Evolutionary conservation across 768 basidiomycete genomes (phyloP), one percentile per base, ranked within the genome.

Genomic region (Naganishia kalamii): DNA sequence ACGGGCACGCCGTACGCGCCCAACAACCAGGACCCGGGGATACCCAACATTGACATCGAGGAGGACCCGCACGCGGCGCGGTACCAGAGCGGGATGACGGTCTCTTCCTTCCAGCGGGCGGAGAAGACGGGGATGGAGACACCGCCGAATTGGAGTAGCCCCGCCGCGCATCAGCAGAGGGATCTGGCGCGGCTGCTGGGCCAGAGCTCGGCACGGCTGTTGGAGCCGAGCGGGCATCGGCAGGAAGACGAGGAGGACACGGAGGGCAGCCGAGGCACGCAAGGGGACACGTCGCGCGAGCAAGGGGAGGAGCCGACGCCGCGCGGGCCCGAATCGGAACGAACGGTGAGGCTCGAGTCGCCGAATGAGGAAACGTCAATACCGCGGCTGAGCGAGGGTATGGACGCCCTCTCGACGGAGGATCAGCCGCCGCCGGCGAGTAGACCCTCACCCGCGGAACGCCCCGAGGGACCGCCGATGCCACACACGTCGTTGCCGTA

Each of bases 51-150:
- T 23, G 54, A 41, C 3, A 23, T 23, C 23, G 54, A 21, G 35
- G 17, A 57, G 23, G 32, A 33, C 17, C 23, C 23, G 12, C 23
- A 40, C n/a, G 35, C 35, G n/a, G 27, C 54, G 3, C n/a, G 30
- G 21, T 57, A 57, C 27, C 54, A 57, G 54, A 37, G 35, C 6
- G 54, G 54, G 4, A 57, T 57, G 54, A 57, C n/a, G 37, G 37
- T 40, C 12, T 40, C 54, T 2, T 57, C 54, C 8, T 23, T 6
- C 7, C 51, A 23, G 32, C 4, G 51, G 7, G 51, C 30, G 7
- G 51, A 52, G 19, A 21, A 57, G 37, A 23, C 13, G 21, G 21
- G 40, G 25, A 10, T 15, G 1, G 35, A 41, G 23, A 40, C 21
- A 4, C 37, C 37, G 32, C n/a, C 8, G 21, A 57, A 17, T 23